Evolutionary conservation across 2,329 filamentous ascomycete species (phyloP), one percentile per base, ranked within the genome.

Genomic region (Hypoxylon rubiginosum): DNA sequence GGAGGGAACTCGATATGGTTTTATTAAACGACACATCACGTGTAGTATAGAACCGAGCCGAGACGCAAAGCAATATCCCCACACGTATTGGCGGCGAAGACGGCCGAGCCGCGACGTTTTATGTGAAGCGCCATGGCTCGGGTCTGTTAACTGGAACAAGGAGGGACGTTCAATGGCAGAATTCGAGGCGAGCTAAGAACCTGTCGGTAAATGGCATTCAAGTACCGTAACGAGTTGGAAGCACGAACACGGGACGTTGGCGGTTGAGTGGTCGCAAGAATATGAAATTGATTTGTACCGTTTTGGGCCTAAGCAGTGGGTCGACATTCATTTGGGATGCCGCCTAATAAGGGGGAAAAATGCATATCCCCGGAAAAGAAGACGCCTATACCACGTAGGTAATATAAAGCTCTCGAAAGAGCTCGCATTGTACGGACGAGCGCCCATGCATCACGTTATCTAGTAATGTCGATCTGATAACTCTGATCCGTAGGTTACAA

Each of bases 321-420:
- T 58, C 71, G 70, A 24, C 2, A 66, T 66, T 73, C 70, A 72
- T 72, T 70, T 70, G 69, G 62, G 67, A 71, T 67, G 62, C 58
- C 67, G 69, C 67, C 71, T 72, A 70, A 70, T 69, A 66, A 71
- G 66, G 53, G 45, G 64, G 64, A 62, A 68, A 62, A 62, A 71
- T 69, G 67, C 67, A 67, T 53, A 63, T 59, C 51, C 58, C 67
- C 63, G 69, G 66, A 69, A 63, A 69, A 55, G 50, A 64, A 59
- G 26, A 54, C 43, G 58, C 48, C 53, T 49, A 64, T 64, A 64
- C 64, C 26, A 67, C 60, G 62, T 59, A 62, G 57, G 60, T 62
- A 69, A 66, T 53, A 54, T 56, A 53, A 45, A 66, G 34, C 32
- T 57, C 26, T 59, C 43, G 30, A 57, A 50, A 15, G 19, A 53